Percentiles rank a stretch among this genome's conserved stretches.
Evolutionary conservation across 2,329 filamentous ascomycete species (phyloP).

Genomic region (Fusarium nanum): DNA sequence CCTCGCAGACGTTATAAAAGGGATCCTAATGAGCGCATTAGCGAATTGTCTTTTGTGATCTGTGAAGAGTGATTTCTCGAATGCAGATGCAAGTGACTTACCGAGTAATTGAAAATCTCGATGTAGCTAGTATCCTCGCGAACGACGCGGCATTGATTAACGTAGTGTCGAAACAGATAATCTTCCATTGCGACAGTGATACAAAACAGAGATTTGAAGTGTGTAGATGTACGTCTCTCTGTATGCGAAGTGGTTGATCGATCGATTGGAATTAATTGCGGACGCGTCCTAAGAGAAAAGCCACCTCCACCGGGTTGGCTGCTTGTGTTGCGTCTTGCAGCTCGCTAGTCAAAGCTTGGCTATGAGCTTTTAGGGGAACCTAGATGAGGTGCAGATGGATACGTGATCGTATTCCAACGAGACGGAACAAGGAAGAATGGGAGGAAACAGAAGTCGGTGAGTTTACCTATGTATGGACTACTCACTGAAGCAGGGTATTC

Average conservation of each 20-base stretch:
- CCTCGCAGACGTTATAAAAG: constrained; percentile 61
- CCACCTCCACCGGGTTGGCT: constrained; percentile 20
- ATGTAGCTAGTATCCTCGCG: constrained; percentile 66
- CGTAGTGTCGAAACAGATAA: constrained; percentile 65
- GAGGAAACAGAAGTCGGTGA: constrained; percentile 29
- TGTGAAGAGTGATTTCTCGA: neutral
- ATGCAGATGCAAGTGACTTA: constrained; percentile 48
- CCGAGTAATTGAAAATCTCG: constrained; percentile 70
- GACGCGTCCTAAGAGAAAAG: constrained; percentile 29
- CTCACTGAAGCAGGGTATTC: neutral
- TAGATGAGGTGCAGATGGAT: neutral
- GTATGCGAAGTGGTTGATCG: neutral
- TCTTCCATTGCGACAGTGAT: constrained; percentile 62
- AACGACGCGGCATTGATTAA: constrained; percentile 61
- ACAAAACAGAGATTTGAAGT: neutral
- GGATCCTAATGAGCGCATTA: constrained; percentile 57
- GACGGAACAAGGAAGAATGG: neutral
- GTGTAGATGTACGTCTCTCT: neutral
- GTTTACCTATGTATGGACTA: constrained; percentile 3
- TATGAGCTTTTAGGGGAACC: neutral
- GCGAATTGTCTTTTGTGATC: neutral
- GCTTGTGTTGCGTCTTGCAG: constrained; percentile 14
- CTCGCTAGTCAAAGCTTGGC: constrained; percentile 37
- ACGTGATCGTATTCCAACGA: neutral
- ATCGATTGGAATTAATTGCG: constrained; percentile 5